A percentile compares a stretch with the other conserved stretches of the same genome.
These are phyloP conservation scores for Suillus bovinus DNA, from an alignment of 768 basidiomycete species.

Conservation along the genomic window DNA sequence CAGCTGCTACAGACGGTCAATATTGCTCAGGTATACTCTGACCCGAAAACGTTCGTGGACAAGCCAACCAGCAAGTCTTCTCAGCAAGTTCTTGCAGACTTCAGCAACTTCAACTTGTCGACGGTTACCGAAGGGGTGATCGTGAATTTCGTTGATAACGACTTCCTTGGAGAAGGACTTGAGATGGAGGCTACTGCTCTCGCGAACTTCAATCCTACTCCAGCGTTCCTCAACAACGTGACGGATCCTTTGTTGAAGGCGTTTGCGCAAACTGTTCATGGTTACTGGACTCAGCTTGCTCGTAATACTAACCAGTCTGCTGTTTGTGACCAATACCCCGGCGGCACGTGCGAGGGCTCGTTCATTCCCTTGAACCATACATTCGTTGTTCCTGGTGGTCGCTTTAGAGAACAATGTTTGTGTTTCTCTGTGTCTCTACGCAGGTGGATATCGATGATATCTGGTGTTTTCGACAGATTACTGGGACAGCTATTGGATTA, in stretches of 20 bases:
- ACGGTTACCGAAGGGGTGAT: conserved; percentile 63
- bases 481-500: conserved; percentile 83
- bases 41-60: conserved; percentile 90
- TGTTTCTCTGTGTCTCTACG: conserved; percentile 17
- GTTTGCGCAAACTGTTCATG: conserved; percentile 78
- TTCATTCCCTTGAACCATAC: conserved; percentile 91
- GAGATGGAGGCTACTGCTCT: conserved; percentile 71
- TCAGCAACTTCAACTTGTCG: conserved; percentile 40
- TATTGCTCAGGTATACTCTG: conserved; percentile 69
- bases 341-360: conserved; percentile 70
- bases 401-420: conserved; percentile 85
- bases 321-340: conserved; percentile 53
- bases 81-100: conserved; percentile 70
- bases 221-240: conserved; percentile 71
- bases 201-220: conserved; percentile 58
- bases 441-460: not conserved
- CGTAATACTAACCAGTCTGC: conserved; percentile 70
- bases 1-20: conserved; percentile 87
- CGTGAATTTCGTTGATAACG: conserved; percentile 65
- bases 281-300: conserved; percentile 82
- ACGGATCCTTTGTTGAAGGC: conserved; percentile 66
- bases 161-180: conserved; percentile 84
- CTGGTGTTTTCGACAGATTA: conserved; percentile 40
- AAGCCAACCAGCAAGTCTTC: conserved; percentile 74
- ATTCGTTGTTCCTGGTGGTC: conserved; percentile 85